These are phyloP conservation scores for Tetraselmis striata DNA, from an alignment of 139 green algal genomes.

Conservation along the genomic window DNA sequence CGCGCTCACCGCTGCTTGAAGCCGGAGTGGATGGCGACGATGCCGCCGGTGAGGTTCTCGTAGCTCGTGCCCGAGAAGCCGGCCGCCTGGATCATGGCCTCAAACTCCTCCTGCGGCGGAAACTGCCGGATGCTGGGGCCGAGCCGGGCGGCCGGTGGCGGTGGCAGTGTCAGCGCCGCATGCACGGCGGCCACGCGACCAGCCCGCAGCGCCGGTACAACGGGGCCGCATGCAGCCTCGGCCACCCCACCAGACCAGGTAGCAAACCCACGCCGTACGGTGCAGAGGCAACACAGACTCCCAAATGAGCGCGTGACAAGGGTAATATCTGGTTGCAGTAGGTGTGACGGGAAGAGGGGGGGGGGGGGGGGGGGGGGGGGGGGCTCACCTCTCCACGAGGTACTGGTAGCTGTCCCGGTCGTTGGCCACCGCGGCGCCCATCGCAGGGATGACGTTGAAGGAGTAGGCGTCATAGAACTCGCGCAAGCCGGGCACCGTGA, in stretches of 20 bases:
- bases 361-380: no score
- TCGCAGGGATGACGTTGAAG: slow-evolving; percentile 86
- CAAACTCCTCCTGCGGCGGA: slow-evolving; percentile 72
- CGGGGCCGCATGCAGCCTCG: no score
- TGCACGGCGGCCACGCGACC: no score
- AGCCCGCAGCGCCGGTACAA: no score
- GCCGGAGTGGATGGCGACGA: slow-evolving; percentile 92
- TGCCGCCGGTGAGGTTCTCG: slow-evolving; percentile 76
- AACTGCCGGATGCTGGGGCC: slow-evolving; percentile 95
- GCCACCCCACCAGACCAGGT: no score
- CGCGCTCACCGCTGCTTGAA: slow-evolving; percentile 77
- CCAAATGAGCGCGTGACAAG: no score
- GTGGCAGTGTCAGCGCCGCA: no score
- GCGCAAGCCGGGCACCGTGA: slow-evolving; percentile 55
- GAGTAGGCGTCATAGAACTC: slow-evolving; percentile 93
- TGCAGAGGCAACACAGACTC: no score
- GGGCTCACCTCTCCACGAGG: slow-evolving; percentile 97
- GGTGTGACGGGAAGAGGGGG: no score
- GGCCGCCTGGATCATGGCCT: slow-evolving; percentile 67
- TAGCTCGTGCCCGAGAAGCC: slow-evolving; percentile 77
- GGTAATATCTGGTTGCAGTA: no score
- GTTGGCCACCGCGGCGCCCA: slow-evolving; percentile 77
- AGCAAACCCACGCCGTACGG: no score
- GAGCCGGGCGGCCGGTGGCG: no score
- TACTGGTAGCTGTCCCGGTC: slow-evolving; percentile 92